phyloP scores from a whole-genome alignment of 148 eudicot genomes.

The Camellia granthamiana region DNA sequence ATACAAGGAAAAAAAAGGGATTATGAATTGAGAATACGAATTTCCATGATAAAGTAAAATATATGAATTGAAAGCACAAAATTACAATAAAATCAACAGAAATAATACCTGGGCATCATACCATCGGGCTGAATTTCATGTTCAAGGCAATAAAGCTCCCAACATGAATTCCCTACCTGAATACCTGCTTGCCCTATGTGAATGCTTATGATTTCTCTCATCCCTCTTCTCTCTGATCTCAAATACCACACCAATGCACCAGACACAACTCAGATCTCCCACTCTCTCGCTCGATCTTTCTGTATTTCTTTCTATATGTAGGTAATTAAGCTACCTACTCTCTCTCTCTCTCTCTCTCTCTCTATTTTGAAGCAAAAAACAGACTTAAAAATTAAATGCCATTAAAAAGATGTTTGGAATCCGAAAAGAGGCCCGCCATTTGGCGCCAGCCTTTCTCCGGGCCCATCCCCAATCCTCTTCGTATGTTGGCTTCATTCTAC shows the following conservation, averaged over 20 bases:
- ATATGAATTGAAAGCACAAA: neutral
- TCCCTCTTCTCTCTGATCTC: conserved; percentile 10
- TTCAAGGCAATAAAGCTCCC: conserved; percentile 60
- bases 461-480: neutral
- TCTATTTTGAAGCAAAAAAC: neutral
- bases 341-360: neutral
- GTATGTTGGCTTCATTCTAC: too few relatives aligned
- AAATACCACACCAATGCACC: too few relatives aligned
- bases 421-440: conserved; percentile 4
- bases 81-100: neutral
- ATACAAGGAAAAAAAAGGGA: neutral
- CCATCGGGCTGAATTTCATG: conserved; percentile 57
- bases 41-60: neutral
- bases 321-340: neutral
- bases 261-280: neutral
- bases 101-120: conserved; percentile 44
- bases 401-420: conserved; percentile 17
- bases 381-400: neutral
- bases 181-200: conserved; percentile 62
- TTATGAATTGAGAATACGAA: neutral
- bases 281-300: conserved; percentile 12
- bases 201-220: conserved; percentile 56
- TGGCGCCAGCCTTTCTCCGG: conserved; percentile 14
- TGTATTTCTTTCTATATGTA: neutral
- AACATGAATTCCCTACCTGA: conserved; percentile 58